Percentiles rank a stretch among this genome's conserved stretches.
These are phyloP conservation scores for Massariosphaeria phaeospora DNA, from an alignment of 495 filamentous ascomycete species.

Conservation along the genomic window DNA sequence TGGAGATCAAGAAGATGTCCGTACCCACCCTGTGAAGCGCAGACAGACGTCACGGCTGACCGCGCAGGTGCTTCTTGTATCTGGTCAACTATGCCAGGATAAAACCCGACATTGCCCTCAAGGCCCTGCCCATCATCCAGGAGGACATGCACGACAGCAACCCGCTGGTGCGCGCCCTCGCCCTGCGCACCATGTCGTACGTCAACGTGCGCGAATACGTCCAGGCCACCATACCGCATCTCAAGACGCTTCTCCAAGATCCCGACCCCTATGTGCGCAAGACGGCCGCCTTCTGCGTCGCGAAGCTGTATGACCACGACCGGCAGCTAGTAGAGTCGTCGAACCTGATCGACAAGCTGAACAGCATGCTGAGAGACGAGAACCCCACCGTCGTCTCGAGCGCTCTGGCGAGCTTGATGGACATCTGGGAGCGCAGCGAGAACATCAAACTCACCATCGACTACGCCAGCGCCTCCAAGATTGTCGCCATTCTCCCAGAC, in stretches of 20 bases:
- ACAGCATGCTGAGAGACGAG: conserved; percentile 84
- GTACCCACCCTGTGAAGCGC: conserved; percentile 28
- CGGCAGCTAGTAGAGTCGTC: conserved; percentile 81
- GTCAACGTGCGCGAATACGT: conserved; percentile 96
- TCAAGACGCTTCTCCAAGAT: conserved; percentile 80
- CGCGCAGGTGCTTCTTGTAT: conserved; percentile 86
- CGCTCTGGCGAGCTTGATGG: conserved; percentile 85
- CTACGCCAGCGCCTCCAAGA: conserved; percentile 92
- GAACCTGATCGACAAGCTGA: conserved; percentile 88
- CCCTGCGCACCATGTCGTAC: conserved; percentile 93
- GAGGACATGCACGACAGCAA: conserved; percentile 94
- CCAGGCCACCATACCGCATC: conserved; percentile 76
- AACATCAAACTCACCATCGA: conserved; percentile 97
- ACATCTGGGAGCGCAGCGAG: conserved; percentile 98
- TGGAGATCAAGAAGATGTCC: conserved; percentile 99
- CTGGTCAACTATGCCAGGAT: conserved; percentile 93
- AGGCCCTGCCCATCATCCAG: conserved; percentile 82
- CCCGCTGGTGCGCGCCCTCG: conserved; percentile 86
- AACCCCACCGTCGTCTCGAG: conserved; percentile 97
- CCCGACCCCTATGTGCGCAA: conserved; percentile 95
- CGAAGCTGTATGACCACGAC: conserved; percentile 97
- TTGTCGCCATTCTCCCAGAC: conserved; percentile 92
- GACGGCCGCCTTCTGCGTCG: conserved; percentile 92
- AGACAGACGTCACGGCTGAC: background rate
- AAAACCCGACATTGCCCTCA: conserved; percentile 90